A percentile compares a stretch with the other conserved stretches of the same genome.
Conservation (phyloP, 2,329 filamentous ascomycete genomes). For the Drechslerella coelobrocha region DNA sequence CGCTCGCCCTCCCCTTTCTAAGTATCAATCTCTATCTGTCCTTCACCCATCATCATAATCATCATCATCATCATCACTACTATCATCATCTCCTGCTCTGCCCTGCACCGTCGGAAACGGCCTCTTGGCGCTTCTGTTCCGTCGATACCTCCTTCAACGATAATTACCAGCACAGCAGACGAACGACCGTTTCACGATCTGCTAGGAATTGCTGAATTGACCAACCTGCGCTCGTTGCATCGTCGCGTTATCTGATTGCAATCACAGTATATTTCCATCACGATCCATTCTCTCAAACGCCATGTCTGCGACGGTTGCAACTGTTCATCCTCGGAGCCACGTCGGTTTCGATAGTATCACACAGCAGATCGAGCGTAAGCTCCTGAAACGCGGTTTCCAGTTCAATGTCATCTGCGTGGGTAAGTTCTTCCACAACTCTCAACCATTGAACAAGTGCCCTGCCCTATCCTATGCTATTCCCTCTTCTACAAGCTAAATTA, state of each 20-base stretch:
- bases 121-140: background rate
- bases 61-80: slow-evolving; percentile 66
- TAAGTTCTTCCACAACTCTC: slow-evolving; percentile 65
- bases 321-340: slow-evolving; percentile 78
- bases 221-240: too few species aligned
- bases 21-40: slow-evolving; percentile 56
- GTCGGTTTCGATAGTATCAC: slow-evolving; percentile 99
- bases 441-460: background rate
- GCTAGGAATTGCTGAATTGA: too few species aligned
- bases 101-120: background rate
- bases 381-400: slow-evolving; percentile 98
- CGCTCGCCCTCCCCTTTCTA: slow-evolving; percentile 52
- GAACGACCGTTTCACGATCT: too few species aligned
- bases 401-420: slow-evolving; percentile 99
- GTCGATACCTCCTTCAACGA: background rate
- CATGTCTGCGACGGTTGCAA: slow-evolving; percentile 44
- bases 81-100: background rate
- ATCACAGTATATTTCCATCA: too few species aligned
- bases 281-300: slow-evolving; percentile 2
- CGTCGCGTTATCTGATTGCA: too few species aligned
- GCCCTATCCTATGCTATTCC: too few species aligned
- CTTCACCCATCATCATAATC: slow-evolving; percentile 54
- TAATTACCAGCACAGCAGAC: too few species aligned
- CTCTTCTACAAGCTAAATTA: too few species aligned
- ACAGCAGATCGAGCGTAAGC: slow-evolving; percentile 98